Base-by-base conservation (phyloP, 306 rosid genomes). In the Cajanus cajan region DNA sequence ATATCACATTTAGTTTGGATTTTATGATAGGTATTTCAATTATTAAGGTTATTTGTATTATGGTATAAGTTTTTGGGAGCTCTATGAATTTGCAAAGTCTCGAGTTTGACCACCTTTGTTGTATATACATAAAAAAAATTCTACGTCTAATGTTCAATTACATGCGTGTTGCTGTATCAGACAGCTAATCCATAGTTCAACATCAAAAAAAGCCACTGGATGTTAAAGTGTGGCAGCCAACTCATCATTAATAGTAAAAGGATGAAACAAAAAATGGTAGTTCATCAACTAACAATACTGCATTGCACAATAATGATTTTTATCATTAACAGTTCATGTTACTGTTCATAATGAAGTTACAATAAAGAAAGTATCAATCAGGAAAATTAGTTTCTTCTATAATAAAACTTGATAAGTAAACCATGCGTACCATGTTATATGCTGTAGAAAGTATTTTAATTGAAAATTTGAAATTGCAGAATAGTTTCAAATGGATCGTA, bases 271-370 rank as follows among this genome's bases (percentile, higher is more conserved):
- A 59, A 52, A 12, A 24, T 66, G 43, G 48, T 47, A 24, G 50
- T 52, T 64, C 41, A 63, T 48, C 63, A 71, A 45, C 67, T 16
- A 72, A 33, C 13, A 15, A 19, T 45, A 33, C 43, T 59, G 78
- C 77, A 57, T 47, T 34, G 47, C 82, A 43, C 25, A 51, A 61
- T 51, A 52, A 40, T 51, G 24, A 76, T 63, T 73, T 22, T 50
- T 18, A 69, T 13, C 12, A 50, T 45, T 61, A 44, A 16, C 13
- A 9, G 71, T 66, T 81, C 43, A 74, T 67, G 55, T 43, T 28
- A 33, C 59, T 18, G 22, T 25, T 54, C 47, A 41, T 9, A 51
- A 51, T 50, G 45, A 63, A 52, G 39, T 31, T 19, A 71, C 4
- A 33, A 63, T 45, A 51, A 43, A 51, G 41, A 80, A 50, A 13